Conservation (phyloP, 805 yeast species). For the Barnettozyma vustinii region DNA sequence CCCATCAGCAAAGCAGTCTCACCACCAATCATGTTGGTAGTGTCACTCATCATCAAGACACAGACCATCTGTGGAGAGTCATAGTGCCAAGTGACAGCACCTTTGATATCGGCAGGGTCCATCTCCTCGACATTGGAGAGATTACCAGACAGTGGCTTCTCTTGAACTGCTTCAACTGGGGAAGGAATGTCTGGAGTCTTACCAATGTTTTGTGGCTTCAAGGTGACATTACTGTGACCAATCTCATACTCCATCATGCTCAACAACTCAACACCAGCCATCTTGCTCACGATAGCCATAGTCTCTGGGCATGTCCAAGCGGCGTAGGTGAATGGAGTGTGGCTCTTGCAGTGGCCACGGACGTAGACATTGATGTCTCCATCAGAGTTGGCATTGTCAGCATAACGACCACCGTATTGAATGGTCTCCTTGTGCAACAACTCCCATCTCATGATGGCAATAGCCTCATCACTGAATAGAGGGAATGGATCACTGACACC, state of each 20-base stretch:
- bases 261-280: slow-evolving; percentile 38
- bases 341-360: slow-evolving; percentile 44
- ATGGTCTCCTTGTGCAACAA: slow-evolving; percentile 42
- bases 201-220: slow-evolving; percentile 27
- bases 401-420: slow-evolving; percentile 38
- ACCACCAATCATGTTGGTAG: slow-evolving; percentile 54
- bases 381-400: slow-evolving; percentile 35
- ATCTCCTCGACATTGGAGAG: slow-evolving; percentile 4
- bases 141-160: neutral
- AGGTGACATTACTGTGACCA: slow-evolving; percentile 46
- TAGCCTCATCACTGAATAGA: slow-evolving; percentile 54
- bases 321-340: slow-evolving; percentile 45
- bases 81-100: slow-evolving; percentile 57
- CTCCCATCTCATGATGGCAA: slow-evolving; percentile 53
- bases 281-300: slow-evolving; percentile 44
- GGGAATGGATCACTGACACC: slow-evolving; percentile 60
- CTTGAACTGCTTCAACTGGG: slow-evolving; percentile 2
- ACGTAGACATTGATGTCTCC: slow-evolving; percentile 42
- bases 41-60: slow-evolving; percentile 58
- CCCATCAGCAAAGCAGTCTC: slow-evolving; percentile 45
- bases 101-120: slow-evolving; percentile 33
- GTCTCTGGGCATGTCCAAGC: slow-evolving; percentile 61
- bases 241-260: slow-evolving; percentile 43
- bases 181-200: neutral
- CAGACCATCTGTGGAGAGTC: slow-evolving; percentile 64